phyloP scores from a whole-genome alignment of 2,329 filamentous ascomycete species.

The Penicillium sp. region DNA sequence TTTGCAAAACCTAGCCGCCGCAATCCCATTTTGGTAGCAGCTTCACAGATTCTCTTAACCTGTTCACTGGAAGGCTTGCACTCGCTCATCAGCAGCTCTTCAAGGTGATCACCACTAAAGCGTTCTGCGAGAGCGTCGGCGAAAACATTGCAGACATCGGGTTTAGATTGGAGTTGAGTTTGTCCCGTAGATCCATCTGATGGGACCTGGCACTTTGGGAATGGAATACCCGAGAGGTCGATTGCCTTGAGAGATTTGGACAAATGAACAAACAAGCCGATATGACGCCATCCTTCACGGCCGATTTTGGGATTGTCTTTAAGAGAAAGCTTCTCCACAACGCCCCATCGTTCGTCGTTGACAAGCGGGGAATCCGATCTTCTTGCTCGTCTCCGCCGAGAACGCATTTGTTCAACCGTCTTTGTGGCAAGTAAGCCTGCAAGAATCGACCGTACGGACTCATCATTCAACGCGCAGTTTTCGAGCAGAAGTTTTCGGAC shows the following conservation, averaged over 20 bases:
- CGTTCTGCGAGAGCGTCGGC: slow-evolving; percentile 77
- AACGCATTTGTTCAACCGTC: slow-evolving; percentile 62
- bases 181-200: slow-evolving; percentile 29
- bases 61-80: slow-evolving; percentile 74
- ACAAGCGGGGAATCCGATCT: slow-evolving; percentile 38
- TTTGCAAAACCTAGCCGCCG: slow-evolving; percentile 80
- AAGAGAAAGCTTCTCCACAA: slow-evolving; percentile 83
- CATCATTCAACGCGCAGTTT: slow-evolving; percentile 83
- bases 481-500: slow-evolving; percentile 85
- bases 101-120: slow-evolving; percentile 73
- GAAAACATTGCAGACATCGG: slow-evolving; percentile 69
- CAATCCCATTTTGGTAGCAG: slow-evolving; percentile 76
- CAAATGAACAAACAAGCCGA: slow-evolving; percentile 87
- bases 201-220: slow-evolving; percentile 58
- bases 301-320: slow-evolving; percentile 89
- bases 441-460: slow-evolving; percentile 82
- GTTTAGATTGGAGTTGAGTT: slow-evolving; percentile 18
- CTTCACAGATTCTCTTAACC: slow-evolving; percentile 78
- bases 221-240: slow-evolving; percentile 82
- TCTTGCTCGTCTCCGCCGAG: slow-evolving; percentile 49
- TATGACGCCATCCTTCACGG: slow-evolving; percentile 85
- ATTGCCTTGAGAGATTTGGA: slow-evolving; percentile 83
- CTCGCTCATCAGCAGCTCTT: slow-evolving; percentile 81
- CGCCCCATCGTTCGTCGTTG: slow-evolving; percentile 56
- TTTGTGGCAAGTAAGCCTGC: slow-evolving; percentile 83